Percentiles rank a stretch among this genome's conserved stretches.
Evolutionary conservation across 768 basidiomycete species (phyloP).

Genomic region (Auriscalpium orientale): DNA sequence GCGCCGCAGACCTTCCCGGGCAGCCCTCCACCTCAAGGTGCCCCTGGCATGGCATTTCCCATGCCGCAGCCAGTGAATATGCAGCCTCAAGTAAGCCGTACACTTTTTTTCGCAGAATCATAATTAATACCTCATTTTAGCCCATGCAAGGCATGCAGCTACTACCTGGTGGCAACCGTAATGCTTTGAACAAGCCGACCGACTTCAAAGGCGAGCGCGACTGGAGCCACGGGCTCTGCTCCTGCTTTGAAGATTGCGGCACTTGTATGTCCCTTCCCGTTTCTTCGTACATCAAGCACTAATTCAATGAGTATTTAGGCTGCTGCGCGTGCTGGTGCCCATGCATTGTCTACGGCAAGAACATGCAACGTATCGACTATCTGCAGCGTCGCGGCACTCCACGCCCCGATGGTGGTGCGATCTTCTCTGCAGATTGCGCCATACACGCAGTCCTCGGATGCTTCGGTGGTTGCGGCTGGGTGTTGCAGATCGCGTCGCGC

Average conservation of each 20-base stretch:
- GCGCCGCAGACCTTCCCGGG: no score
- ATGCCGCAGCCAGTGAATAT: not conserved
- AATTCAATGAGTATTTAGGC: not conserved
- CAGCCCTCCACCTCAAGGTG: no score
- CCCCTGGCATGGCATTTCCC: no score
- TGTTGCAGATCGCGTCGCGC: not conserved
- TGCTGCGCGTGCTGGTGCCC: slow-evolving; percentile 28
- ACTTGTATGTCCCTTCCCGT: not conserved
- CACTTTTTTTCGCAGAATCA: not conserved
- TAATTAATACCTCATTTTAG: not conserved
- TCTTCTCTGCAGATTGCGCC: not conserved
- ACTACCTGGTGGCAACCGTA: not conserved
- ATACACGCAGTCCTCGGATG: not conserved
- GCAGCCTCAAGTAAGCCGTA: not conserved
- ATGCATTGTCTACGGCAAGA: slow-evolving; percentile 31
- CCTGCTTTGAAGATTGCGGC: not conserved
- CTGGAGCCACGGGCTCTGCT: not conserved
- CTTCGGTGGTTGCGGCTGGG: not conserved
- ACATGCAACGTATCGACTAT: slow-evolving; percentile 28
- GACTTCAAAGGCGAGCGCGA: not conserved
- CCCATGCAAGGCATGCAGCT: not conserved
- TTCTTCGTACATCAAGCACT: not conserved
- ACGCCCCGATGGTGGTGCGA: slow-evolving; percentile 23
- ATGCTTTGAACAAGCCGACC: not conserved
- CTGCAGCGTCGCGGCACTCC: slow-evolving; percentile 24